Conservation (phyloP, 768 basidiomycete genomes). For the Leucocoprinus leucothites region DNA sequence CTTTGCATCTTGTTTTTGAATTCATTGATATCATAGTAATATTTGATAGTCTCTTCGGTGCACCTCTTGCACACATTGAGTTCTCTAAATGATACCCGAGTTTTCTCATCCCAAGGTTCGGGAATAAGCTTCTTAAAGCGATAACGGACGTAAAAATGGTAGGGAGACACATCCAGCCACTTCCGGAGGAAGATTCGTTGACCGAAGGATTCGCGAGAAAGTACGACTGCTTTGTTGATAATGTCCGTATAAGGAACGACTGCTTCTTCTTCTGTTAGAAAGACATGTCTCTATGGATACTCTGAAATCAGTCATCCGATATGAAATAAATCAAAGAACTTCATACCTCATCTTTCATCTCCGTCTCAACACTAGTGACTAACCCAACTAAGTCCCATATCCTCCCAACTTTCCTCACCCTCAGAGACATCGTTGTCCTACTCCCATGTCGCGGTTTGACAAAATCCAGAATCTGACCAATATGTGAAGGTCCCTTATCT, state of each 20-base stretch:
- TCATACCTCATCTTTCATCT: constrained; percentile 57
- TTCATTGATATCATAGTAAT: constrained; percentile 23
- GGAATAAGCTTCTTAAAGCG: constrained; percentile 40
- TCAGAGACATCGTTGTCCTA: constrained; percentile 39
- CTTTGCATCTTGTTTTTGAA: constrained; percentile 30
- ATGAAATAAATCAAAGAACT: background rate
- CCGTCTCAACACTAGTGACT: constrained; percentile 29
- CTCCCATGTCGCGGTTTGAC: constrained; percentile 30
- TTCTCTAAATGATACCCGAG: constrained; percentile 27
- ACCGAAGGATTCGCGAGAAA: constrained; percentile 31
- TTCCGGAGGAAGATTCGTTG: constrained; percentile 26
- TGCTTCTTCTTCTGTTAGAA: constrained; percentile 46
- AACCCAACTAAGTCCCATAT: constrained; percentile 41
- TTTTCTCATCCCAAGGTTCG: constrained; percentile 33
- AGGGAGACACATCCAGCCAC: constrained; percentile 51
- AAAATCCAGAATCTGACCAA: constrained; percentile 12
- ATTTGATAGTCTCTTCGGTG: constrained; percentile 27
- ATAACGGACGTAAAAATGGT: constrained; percentile 59
- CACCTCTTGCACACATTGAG: constrained; percentile 49
- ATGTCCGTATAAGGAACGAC: constrained; percentile 34
- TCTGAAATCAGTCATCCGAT: background rate
- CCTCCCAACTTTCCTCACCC: constrained; percentile 17
- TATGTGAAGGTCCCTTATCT: constrained; percentile 31
- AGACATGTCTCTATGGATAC: constrained; percentile 52
- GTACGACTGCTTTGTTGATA: constrained; percentile 46